phyloP scores from a whole-genome alignment of 345 rosid species.

The Iberis pinnata region DNA sequence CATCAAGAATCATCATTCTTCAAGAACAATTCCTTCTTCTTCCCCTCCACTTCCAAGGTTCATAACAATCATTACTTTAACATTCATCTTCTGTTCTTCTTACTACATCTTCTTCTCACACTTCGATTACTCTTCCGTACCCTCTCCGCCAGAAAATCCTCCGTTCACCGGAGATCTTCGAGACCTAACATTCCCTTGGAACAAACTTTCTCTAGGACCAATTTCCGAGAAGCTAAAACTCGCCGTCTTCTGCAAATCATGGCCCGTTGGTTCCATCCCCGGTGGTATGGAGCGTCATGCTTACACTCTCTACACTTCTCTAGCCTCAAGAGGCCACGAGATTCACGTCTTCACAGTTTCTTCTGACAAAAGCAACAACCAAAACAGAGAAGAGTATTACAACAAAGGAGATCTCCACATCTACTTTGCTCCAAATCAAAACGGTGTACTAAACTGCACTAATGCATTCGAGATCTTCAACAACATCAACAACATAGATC shows the following conservation, averaged over 20 bases:
- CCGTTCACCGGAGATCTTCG: conserved; percentile 50
- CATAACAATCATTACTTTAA: conserved; percentile 30
- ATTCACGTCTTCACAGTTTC: conserved; percentile 70
- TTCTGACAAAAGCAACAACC: conserved; percentile 32
- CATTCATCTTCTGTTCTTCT: conserved; percentile 34
- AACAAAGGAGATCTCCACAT: conserved; percentile 41
- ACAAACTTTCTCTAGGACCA: conserved; percentile 53
- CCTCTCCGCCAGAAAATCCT: background rate
- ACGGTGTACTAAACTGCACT: conserved; percentile 46
- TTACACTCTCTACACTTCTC: conserved; percentile 44
- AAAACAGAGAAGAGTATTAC: conserved; percentile 33
- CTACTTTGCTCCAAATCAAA: conserved; percentile 38
- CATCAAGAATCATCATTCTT: conserved; percentile 34
- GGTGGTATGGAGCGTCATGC: conserved; percentile 86
- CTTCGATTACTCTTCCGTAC: conserved; percentile 19
- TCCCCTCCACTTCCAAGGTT: conserved; percentile 25
- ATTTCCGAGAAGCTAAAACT: conserved; percentile 52
- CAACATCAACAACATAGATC: conserved; percentile 26
- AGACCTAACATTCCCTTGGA: conserved; percentile 53
- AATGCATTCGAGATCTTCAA: conserved; percentile 54
- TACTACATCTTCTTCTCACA: conserved; percentile 35
- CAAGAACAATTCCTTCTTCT: conserved; percentile 27
- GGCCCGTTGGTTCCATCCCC: conserved; percentile 58
- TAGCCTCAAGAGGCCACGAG: conserved; percentile 55
- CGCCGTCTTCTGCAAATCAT: conserved; percentile 62